phyloP scores from a whole-genome alignment of 192 early-diverging fungal species.

The Backusella tarrabulga region DNA sequence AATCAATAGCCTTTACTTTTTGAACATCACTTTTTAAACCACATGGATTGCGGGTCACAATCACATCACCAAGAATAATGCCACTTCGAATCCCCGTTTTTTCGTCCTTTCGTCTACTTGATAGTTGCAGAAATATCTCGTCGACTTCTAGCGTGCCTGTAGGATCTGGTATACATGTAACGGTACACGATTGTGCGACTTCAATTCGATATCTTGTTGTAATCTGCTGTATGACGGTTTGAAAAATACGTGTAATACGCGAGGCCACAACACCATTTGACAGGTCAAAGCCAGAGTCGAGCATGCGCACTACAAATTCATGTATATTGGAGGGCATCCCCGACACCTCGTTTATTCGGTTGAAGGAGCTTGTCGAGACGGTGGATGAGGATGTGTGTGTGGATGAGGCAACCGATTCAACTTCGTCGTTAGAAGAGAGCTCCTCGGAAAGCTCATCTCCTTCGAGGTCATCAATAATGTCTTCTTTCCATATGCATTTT shows the following conservation, averaged over 20 bases:
- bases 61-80: slow-evolving; percentile 33
- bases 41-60: slow-evolving; percentile 57
- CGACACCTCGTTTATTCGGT: slow-evolving; percentile 6
- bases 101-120: slow-evolving; percentile 27
- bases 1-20: slow-evolving; percentile 54
- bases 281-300: slow-evolving; percentile 35
- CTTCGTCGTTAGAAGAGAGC: background rate
- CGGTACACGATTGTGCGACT: slow-evolving; percentile 22
- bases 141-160: slow-evolving; percentile 20
- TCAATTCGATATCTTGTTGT: slow-evolving; percentile 28
- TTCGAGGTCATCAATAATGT: background rate
- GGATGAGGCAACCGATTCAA: background rate
- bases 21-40: slow-evolving; percentile 63
- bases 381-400: background rate
- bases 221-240: slow-evolving; percentile 1
- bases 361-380: background rate
- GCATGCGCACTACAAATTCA: slow-evolving; percentile 25
- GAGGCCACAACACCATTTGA: slow-evolving; percentile 28
- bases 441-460: background rate
- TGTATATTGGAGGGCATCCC: slow-evolving; percentile 18
- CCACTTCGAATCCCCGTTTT: slow-evolving; percentile 22
- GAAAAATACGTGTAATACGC: slow-evolving; percentile 21
- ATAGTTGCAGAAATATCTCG: slow-evolving; percentile 33
- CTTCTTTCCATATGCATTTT: slow-evolving; percentile 11
- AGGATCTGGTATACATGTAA: slow-evolving; percentile 39